A percentile compares a stretch with the other conserved stretches of the same genome.
These are phyloP conservation scores for Calycina marina DNA, from an alignment of 2,329 filamentous ascomycete species.

Conservation along the genomic window DNA sequence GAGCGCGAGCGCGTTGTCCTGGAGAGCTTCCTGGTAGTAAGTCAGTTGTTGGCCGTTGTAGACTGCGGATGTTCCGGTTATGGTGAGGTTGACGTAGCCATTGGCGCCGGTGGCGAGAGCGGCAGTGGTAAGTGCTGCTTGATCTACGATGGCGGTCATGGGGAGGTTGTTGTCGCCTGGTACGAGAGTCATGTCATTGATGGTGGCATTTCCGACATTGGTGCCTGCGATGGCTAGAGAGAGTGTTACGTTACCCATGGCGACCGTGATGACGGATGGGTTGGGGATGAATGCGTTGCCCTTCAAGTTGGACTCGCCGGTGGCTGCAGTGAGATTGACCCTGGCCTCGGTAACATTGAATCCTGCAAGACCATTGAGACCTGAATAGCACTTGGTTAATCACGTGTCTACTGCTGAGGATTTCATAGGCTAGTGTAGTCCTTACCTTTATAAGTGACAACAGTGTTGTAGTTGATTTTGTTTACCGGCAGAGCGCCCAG, in stretches of 20 bases:
- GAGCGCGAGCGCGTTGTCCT: conserved; percentile 29
- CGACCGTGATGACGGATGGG: conserved; percentile 39
- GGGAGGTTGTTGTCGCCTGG: conserved; percentile 38
- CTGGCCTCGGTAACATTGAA: conserved; percentile 33
- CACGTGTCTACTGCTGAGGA: not conserved
- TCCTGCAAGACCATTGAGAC: conserved; percentile 39
- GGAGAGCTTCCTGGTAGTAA: conserved; percentile 37
- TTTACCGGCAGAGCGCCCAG: conserved; percentile 33
- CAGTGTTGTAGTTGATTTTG: conserved; percentile 39
- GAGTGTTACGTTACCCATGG: conserved; percentile 41
- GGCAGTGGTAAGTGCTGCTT: conserved; percentile 21
- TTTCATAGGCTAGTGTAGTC: no score
- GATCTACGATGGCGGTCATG: conserved; percentile 34
- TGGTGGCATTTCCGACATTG: conserved; percentile 33
- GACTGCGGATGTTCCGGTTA: conserved; percentile 32
- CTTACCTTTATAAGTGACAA: conserved; percentile 40
- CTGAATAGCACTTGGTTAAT: conserved; percentile 25
- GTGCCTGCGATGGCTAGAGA: conserved; percentile 27
- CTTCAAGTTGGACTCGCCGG: conserved; percentile 36
- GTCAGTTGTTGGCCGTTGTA: conserved; percentile 33
- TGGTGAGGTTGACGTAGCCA: conserved; percentile 34
- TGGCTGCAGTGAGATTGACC: conserved; percentile 25
- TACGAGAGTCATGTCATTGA: conserved; percentile 34
- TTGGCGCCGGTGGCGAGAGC: conserved; percentile 19
- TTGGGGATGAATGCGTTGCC: conserved; percentile 43